Conservation (phyloP, 176 grass and related monocot genomes). For the Avena eriantha region DNA sequence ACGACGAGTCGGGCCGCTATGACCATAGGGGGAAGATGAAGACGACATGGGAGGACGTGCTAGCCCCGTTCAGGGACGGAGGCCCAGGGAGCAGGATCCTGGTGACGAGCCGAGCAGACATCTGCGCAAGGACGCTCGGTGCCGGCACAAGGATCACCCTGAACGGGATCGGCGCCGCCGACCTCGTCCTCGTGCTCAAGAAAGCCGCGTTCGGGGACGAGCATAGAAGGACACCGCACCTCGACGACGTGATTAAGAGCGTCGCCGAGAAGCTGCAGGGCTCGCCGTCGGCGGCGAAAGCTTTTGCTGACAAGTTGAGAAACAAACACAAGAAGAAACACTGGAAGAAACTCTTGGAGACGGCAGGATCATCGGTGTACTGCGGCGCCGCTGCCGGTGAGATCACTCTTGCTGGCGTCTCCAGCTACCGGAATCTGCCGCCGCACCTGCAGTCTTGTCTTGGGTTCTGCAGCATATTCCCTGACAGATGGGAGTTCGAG, state of each 20-base stretch:
- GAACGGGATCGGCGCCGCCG: neutral
- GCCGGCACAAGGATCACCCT: neutral
- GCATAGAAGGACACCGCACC: neutral
- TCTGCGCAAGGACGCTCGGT: neutral
- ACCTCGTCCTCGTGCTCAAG: neutral
- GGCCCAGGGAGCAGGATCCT: neutral
- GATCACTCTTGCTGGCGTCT: neutral
- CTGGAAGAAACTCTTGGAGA: neutral
- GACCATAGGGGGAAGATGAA: neutral
- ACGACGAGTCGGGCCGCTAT: neutral
- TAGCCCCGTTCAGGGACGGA: neutral
- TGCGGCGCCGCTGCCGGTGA: neutral
- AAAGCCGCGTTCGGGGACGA: neutral
- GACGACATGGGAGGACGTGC: neutral
- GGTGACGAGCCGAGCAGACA: neutral
- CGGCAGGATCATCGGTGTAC: neutral
- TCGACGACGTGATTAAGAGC: neutral
- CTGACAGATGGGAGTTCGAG: neutral
- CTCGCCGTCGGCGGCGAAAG: neutral
- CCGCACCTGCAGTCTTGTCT: neutral
- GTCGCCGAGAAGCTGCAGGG: neutral
- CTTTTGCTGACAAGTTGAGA: neutral
- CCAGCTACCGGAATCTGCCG: neutral
- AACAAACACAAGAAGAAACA: neutral
- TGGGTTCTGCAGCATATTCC: neutral